Evolutionary conservation across 257 asterid species (phyloP), one percentile per base, ranked within the genome.

Genomic region (Petrea volubilis): DNA sequence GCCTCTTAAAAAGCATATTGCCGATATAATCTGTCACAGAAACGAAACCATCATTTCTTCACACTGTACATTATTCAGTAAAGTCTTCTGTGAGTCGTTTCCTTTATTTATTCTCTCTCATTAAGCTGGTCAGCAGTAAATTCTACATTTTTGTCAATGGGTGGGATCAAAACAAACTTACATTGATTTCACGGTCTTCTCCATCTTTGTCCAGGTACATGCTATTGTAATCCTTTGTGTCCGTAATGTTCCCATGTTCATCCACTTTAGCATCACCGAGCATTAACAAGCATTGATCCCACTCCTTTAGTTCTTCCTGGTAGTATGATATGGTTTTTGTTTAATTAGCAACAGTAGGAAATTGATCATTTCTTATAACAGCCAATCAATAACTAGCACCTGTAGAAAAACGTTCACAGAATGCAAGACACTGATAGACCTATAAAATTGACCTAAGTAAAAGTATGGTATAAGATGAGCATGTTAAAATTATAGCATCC

Each of bases 181-280:
- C 99, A 81, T 92, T 92, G 75, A 95, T 95, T 83, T 95, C 99
- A 59, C 96, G 98, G 80, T 95, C 98, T 88, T 95, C 98, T 27
- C 90, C 82, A 68, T 95, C 99, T 87, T 90, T 95, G 71, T 95
- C 97, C 79, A 90, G 85, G 76, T 88, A 87, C 92, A 85, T 92
- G 85, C 83, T 82, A 58, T 59, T 84, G 76, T 68, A 88, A 56
- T 95, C 99, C 80, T 86, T 90, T 43, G 90, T 73, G 73, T 87
- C 96, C 0, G 92, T 85, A 81, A 90, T 82, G 79, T 90, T 95
- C 56, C 99, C 99, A 74, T 88, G 82, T 78, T 95, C 98, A 75
- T 95, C 98, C 64, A 95, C 96, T 67, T 86, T 88, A 31, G 96
- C 96, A 84, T 92, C 97, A 72, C 98, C 99, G 64, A 95, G 96